A percentile compares a stretch with the other conserved stretches of the same genome.
Conservation (phyloP, 768 basidiomycete species). For the Kwoniella shandongensis region DNA sequence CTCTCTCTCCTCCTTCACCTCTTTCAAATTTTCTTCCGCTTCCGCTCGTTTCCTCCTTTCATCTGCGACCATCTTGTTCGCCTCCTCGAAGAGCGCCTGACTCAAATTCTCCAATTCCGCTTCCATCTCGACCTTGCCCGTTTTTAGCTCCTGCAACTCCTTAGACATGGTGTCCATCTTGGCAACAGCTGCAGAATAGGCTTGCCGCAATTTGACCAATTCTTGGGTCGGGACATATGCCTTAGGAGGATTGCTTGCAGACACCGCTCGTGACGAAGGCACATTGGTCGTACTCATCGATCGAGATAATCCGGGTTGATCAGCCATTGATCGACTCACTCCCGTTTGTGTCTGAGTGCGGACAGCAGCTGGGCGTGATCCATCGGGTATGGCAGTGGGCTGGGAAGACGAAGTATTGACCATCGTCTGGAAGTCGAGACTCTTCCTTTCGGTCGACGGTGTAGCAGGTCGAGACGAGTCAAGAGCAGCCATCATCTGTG, state of each 20-base stretch:
- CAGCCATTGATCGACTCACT: slow-evolving; percentile 10
- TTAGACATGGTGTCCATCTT: slow-evolving; percentile 37
- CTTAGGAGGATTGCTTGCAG: not conserved
- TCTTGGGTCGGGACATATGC: slow-evolving; percentile 21
- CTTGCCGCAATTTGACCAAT: slow-evolving; percentile 28
- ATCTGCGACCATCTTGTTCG: slow-evolving; percentile 55
- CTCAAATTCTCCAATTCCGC: slow-evolving; percentile 50
- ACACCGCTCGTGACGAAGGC: slow-evolving; percentile 8
- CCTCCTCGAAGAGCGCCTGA: slow-evolving; percentile 54
- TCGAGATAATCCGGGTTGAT: slow-evolving; percentile 14
- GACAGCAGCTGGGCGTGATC: not conserved
- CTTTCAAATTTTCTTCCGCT: slow-evolving; percentile 46
- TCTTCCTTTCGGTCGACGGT: slow-evolving; percentile 12
- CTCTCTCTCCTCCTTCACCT: slow-evolving; percentile 44
- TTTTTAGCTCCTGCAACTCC: slow-evolving; percentile 48
- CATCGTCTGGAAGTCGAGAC: slow-evolving; percentile 14
- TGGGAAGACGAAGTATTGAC: slow-evolving; percentile 14
- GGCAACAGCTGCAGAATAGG: slow-evolving; percentile 28
- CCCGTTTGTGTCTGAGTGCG: not conserved
- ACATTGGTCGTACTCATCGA: slow-evolving; percentile 23
- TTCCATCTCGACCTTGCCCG: slow-evolving; percentile 52
- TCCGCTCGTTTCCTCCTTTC: slow-evolving; percentile 46
- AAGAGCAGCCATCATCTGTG: slow-evolving; percentile 19
- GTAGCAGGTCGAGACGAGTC: slow-evolving; percentile 16
- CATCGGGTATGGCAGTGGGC: not conserved